phyloP scores from a whole-genome alignment of 2,329 filamentous ascomycete genomes.

The Lachnellula arida region DNA sequence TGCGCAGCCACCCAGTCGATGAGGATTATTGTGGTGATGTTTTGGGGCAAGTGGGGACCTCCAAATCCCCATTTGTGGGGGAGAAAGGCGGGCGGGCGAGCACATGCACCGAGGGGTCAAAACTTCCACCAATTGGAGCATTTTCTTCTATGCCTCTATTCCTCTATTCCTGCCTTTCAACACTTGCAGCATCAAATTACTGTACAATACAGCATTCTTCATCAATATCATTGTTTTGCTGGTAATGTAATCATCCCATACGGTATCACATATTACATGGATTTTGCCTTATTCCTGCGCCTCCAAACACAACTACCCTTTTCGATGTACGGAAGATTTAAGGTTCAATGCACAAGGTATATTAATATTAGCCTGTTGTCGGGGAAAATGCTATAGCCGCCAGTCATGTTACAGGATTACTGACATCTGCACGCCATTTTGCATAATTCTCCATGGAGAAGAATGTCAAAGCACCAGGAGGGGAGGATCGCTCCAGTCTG shows the following conservation, averaged over 20 bases:
- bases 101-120: slow-evolving; percentile 7
- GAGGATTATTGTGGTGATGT: not conserved
- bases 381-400: not conserved
- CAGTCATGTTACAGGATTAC: not conserved
- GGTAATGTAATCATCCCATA: no score
- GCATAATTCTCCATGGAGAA: slow-evolving; percentile 10
- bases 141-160: not conserved
- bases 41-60: not conserved
- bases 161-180: no score
- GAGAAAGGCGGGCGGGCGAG: slow-evolving; percentile 5
- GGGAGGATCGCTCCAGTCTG: no score
- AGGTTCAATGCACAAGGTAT: no score
- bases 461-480: no score
- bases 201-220: no score
- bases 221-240: no score
- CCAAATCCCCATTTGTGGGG: not conserved
- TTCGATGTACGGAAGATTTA: no score
- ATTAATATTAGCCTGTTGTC: slow-evolving; percentile 7
- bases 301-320: no score
- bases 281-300: no score
- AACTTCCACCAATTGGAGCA: slow-evolving; percentile 13
- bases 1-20: not conserved
- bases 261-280: no score
- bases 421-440: slow-evolving; percentile 1
- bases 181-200: no score